phyloP scores from a whole-genome alignment of 164 flowering plant species.

The Dillenia suffruticosa region DNA sequence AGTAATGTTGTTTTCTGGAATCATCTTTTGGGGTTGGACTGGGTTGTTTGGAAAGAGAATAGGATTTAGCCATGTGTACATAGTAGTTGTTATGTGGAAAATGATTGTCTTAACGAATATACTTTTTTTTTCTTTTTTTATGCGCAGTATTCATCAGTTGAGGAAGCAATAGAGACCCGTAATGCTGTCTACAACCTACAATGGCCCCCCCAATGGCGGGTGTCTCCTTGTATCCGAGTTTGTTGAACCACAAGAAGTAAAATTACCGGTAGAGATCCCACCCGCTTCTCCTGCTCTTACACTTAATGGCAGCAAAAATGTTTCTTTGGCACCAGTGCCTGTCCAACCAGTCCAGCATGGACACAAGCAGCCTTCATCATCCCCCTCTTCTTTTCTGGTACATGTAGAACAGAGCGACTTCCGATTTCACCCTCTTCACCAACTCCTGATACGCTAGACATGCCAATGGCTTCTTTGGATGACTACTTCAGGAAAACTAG shows the following conservation, averaged over 20 bases:
- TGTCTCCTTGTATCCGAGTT: conserved; percentile 7
- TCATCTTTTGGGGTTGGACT: too few relatives aligned
- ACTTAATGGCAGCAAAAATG: neutral
- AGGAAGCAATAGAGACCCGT: conserved; percentile 7
- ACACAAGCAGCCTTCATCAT: neutral
- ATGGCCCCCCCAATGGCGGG: conserved; percentile 13
- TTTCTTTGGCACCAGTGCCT: neutral
- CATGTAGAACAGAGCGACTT: neutral
- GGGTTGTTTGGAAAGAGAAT: too few relatives aligned
- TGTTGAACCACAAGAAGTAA: conserved; percentile 12
- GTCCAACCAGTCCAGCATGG: neutral
- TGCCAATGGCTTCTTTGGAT: neutral
- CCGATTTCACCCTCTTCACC: conserved; percentile 7
- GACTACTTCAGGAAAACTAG: too few relatives aligned
- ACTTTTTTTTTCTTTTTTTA: too few relatives aligned
- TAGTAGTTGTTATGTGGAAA: too few relatives aligned
- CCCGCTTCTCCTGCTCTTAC: neutral
- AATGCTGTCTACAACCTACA: conserved; percentile 11
- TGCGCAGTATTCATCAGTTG: conserved; percentile 10
- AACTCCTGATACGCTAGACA: neutral
- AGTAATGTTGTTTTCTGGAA: too few relatives aligned
- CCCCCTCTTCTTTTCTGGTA: neutral
- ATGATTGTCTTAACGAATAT: too few relatives aligned
- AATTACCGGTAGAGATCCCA: conserved; percentile 1
- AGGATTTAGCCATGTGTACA: too few relatives aligned